Conservation (phyloP, 2,329 filamentous ascomycete species). For the Diplodia sapinea region DNA sequence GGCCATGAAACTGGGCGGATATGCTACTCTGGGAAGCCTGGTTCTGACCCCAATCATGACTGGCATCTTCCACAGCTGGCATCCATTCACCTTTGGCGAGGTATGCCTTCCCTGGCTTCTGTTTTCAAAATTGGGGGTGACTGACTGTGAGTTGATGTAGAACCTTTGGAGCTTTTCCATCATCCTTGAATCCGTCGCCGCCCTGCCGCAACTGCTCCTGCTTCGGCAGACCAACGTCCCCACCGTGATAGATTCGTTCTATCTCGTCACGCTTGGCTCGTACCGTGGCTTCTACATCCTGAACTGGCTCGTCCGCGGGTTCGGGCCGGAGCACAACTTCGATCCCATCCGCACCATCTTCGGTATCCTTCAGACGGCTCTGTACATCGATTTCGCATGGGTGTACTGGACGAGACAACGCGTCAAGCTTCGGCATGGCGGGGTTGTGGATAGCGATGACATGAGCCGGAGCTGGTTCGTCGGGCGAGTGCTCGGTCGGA, state of each 20-base stretch:
- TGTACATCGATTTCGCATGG: conserved; percentile 95
- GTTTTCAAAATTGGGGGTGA: not conserved
- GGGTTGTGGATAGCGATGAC: conserved; percentile 89
- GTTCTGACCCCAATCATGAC: conserved; percentile 74
- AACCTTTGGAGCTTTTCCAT: conserved; percentile 87
- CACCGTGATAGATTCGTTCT: conserved; percentile 96
- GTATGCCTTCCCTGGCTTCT: conserved; percentile 12
- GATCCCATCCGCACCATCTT: conserved; percentile 82
- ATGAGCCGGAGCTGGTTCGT: conserved; percentile 84
- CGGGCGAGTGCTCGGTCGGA: conserved; percentile 73
- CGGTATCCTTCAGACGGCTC: conserved; percentile 83
- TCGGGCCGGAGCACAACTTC: conserved; percentile 63
- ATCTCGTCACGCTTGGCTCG: conserved; percentile 83
- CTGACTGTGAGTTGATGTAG: conserved; percentile 51
- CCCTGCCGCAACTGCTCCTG: conserved; percentile 88
- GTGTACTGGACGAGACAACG: conserved; percentile 93
- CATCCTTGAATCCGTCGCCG: conserved; percentile 87
- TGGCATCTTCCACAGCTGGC: conserved; percentile 65
- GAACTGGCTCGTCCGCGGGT: conserved; percentile 82
- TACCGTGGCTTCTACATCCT: conserved; percentile 90
- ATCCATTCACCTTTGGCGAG: conserved; percentile 32
- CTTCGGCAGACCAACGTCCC: conserved; percentile 94
- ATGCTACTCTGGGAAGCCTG: conserved; percentile 69
- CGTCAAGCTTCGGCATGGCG: conserved; percentile 88
- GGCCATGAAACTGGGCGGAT: conserved; percentile 87